A percentile compares a stretch with the other conserved stretches of the same genome.
phyloP scores from a whole-genome alignment of 768 basidiomycete genomes.

The Boletus rex-veris region DNA sequence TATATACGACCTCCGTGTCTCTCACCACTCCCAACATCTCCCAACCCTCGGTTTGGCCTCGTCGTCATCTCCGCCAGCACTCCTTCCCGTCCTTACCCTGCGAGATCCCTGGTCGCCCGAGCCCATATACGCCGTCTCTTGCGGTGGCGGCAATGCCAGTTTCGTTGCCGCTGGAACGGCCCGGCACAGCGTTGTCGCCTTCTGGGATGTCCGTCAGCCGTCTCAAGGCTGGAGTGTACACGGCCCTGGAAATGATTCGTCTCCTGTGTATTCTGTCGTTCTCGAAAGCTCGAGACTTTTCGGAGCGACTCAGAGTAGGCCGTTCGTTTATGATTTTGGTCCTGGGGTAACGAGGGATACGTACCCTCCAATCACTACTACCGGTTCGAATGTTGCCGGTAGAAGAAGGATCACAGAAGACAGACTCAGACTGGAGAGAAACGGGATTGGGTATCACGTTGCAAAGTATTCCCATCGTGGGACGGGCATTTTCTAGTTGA shows the following conservation, averaged over 20 bases:
- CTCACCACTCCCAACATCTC: constrained; percentile 16
- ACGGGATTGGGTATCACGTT: constrained; percentile 49
- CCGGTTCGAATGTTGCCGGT: constrained; percentile 18
- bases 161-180: constrained; percentile 76
- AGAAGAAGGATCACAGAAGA: constrained; percentile 16
- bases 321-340: constrained; percentile 81
- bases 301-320: constrained; percentile 71
- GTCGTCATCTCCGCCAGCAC: constrained; percentile 30
- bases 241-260: constrained; percentile 73
- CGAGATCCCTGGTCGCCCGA: constrained; percentile 67
- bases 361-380: constrained; percentile 41
- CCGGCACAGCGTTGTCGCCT: constrained; percentile 70
- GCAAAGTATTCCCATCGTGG: constrained; percentile 42
- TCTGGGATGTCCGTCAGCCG: constrained; percentile 76
- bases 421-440: constrained; percentile 31
- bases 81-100: constrained; percentile 58
- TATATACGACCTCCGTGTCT: constrained; percentile 70
- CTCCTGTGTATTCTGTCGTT: constrained; percentile 71
- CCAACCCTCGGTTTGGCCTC: neutral
- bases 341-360: constrained; percentile 54
- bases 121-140: constrained; percentile 72
- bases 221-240: constrained; percentile 71
- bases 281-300: constrained; percentile 78
- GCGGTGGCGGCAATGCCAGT: constrained; percentile 64
- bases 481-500: constrained; percentile 8